Base-by-base conservation (phyloP, 768 basidiomycete species). In the Pholiota conissans region DNA sequence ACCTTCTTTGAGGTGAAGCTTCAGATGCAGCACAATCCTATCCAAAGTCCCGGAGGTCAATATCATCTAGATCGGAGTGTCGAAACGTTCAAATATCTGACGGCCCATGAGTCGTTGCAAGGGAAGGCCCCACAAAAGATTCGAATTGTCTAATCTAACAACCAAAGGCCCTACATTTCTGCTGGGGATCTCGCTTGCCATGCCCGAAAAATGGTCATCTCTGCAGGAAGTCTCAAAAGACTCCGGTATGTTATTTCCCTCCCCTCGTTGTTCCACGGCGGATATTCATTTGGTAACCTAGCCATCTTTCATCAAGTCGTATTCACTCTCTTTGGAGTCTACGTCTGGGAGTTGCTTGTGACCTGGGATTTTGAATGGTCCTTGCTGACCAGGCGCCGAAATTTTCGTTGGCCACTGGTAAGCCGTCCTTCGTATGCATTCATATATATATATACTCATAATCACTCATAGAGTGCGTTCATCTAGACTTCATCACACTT, bases 351-450 rank as follows among this genome's bases (percentile, higher is more conserved):
- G 64, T 59, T 90, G 39, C 76, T 84, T 60, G 71, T 77, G 62
- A 88, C 89, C 14, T 81, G 71, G 56, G 78, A 79, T 59, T 90
- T 91, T 60, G 89, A 91, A 63, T 82, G 81, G 80, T 86, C 87
- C 26, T 67, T 90, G 29, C 55, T 89, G 39, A 79, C 76, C 27
- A 66, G 80, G n/a, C 76, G 78, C 53, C 81, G 87, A 45, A 79
- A 73, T 63, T 83, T 88, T 61, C 79, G 82, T 28, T 89, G 86
- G 86, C 87, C 89, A 60, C 72, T 90, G 70, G 88, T 89, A 67
- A 58, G 84, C 30, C 42, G 7, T 45, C 13, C 13, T 46, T 37
- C 4, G 30, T 13, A 45, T 10, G 8, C 29, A 18, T 34, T 24
- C 18, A 45, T n/a, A n/a, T n/a, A n/a, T n/a, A 45, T 8, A 2